Conservation (phyloP, 2,329 filamentous ascomycete species). For the Aspergillaceae sp. region DNA sequence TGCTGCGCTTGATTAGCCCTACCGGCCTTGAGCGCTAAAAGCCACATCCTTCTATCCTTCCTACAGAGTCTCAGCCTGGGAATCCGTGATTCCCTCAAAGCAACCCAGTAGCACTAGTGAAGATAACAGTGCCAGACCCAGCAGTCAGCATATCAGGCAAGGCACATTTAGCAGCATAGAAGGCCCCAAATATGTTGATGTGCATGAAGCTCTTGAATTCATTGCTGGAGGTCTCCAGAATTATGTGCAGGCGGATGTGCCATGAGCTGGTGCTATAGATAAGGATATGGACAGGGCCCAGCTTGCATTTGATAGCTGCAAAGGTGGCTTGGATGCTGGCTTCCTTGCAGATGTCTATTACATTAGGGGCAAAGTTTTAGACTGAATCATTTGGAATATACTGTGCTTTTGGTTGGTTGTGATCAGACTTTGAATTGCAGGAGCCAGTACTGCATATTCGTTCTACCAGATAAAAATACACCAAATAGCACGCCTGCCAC, state of each 20-base stretch:
- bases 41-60: no score
- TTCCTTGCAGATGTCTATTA: constrained; percentile 6
- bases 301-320: constrained; percentile 4
- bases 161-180: constrained; percentile 6
- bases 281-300: constrained; percentile 8
- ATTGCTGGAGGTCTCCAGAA: constrained; percentile 7
- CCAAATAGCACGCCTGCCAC: not conserved
- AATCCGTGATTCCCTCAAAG: constrained; percentile 8
- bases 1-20: no score
- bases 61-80: no score
- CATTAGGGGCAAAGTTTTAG: not conserved
- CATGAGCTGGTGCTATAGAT: constrained; percentile 11
- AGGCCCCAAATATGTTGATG: constrained; percentile 10
- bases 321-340: constrained; percentile 5
- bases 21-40: no score
- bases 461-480: not conserved
- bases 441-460: not conserved
- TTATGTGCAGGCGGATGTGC: constrained; percentile 6
- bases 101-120: constrained; percentile 10
- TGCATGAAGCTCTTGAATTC: constrained; percentile 9
- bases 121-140: constrained; percentile 6
- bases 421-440: not conserved
- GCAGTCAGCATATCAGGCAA: constrained; percentile 8
- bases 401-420: not conserved
- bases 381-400: not conserved